Base-by-base conservation (phyloP, 208 protist genomes). In the Acanthamoeba quina region DNA sequence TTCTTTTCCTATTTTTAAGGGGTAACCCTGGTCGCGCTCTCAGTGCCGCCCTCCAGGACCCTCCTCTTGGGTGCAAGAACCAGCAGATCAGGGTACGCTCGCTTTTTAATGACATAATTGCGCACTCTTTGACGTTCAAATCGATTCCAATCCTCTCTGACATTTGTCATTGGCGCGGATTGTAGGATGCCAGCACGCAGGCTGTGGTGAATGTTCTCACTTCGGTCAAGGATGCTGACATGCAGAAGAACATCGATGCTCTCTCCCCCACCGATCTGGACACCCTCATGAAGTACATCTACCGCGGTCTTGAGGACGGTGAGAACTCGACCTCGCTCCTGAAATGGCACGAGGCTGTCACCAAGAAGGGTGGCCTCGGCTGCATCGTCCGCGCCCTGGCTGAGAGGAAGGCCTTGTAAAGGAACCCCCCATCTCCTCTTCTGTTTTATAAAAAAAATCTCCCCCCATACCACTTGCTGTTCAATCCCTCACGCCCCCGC, bases 251-350 rank as follows among this genome's bases (percentile, higher is more conserved):
- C 54, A 66, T 96, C 11, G 62, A 94, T n/a, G 47, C 29, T 52
- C 88, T 96, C 93, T 82, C 85, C 52, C 64, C 52, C 44, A 93
- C 94, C 52, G 93, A 96, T 62, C 34, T 96, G 31, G 95, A 95
- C 90, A 62, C 92, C 56, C 92, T 96, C 60, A 96, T 96, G 96
- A 96, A 96, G 88, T 96, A 96, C 68, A 85, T 96, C 49, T 96
- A 96, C 66, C 85, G 92, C 64, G 94, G 88, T 66, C 93, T 96
- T 54, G 92, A 89, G 29, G 60, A 76, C 21, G 80, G 72, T 80
- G 94, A 96, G 49, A 96, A 95, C n/a, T 94, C 95, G 17, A 72
- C 60, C 31, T 37, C 94, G 64, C 90, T 96, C 52, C 94, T 96
- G 93, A 96, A 96, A 89, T 96, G 96, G 96, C 95, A 95, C 93